Base-by-base conservation (phyloP, 768 basidiomycete genomes). In the Hypsizygus marmoreus region DNA sequence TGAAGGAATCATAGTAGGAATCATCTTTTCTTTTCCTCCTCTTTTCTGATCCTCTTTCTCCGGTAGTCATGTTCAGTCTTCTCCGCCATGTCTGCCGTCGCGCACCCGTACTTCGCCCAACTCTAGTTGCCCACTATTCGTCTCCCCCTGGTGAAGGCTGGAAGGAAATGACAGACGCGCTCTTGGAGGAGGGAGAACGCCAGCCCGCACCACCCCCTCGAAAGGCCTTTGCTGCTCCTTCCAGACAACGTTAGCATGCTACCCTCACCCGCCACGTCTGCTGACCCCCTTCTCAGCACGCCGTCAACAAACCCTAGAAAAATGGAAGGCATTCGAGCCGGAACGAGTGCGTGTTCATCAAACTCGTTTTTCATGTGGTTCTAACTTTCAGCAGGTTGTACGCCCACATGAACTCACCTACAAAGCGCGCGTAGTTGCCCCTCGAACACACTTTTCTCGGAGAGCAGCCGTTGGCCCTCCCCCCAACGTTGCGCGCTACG, bases 381-480 rank as follows among this genome's bases (percentile, higher is more conserved):
- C 38, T 45, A n/a, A 48, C 29, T 25, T 10, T 9, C 29, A n/a
- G 23, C 22, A 63, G 61, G 5, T 45, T 30, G 23, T 61, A 2
- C 45, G 47, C 49, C 65, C 67, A 9, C 51, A 56, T 38, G 54
- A 65, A 26, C 53, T 69, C 40, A 50, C 64, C 25, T 66, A 62
- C 49, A 57, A 65, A 30, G 33, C 56, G 13, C 65, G 69, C 35
- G 12, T 58, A 41, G 63, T 60, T 30, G 54, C 49, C 23, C 56
- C 53, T 20, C 48, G 38, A 2, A 39, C 43, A 9, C 54, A 51
- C 29, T 4, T 14, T 22, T 45, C 40, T 2, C 68, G 65, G 31
- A 66, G 68, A 20, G 58, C 76, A 6, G 58, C 69, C 11, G 75
- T 86, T 11, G 86, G 80, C 30, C 89, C 86, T 24, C 66, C 72